Evolutionary conservation across 768 basidiomycete genomes (phyloP).

Genomic region (Lactarius psammicola): DNA sequence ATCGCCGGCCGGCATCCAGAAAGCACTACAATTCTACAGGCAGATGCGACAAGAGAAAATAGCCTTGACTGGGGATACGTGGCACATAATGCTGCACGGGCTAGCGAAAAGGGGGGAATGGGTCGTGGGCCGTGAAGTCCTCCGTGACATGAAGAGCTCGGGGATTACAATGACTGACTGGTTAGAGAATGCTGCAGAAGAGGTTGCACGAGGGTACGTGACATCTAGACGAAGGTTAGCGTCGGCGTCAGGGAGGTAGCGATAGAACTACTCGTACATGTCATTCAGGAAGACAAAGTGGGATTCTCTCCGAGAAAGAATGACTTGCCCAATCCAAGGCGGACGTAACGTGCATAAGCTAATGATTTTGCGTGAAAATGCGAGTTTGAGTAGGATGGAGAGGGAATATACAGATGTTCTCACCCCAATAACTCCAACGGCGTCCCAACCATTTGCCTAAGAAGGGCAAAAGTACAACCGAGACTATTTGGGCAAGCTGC

Average conservation of each 20-base stretch:
- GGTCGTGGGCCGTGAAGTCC: slow-evolving; percentile 57
- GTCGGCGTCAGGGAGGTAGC: background rate
- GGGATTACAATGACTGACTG: slow-evolving; percentile 49
- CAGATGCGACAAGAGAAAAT: slow-evolving; percentile 56
- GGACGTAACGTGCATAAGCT: slow-evolving; percentile 73
- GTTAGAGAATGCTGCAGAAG: slow-evolving; percentile 34
- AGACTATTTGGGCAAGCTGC: slow-evolving; percentile 78
- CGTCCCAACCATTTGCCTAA: slow-evolving; percentile 88
- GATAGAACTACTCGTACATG: slow-evolving; percentile 9
- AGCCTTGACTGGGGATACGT: slow-evolving; percentile 60
- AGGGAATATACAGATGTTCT: slow-evolving; percentile 33
- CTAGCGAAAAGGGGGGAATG: slow-evolving; percentile 57
- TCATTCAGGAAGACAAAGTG: slow-evolving; percentile 16
- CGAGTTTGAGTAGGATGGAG: background rate
- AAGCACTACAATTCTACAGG: slow-evolving; percentile 57
- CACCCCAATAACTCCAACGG: slow-evolving; percentile 84
- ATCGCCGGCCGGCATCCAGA: slow-evolving; percentile 48
- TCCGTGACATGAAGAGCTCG: slow-evolving; percentile 58
- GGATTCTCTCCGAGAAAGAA: slow-evolving; percentile 55
- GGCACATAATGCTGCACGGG: slow-evolving; percentile 72
- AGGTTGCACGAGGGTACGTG: slow-evolving; percentile 23
- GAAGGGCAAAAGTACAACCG: slow-evolving; percentile 79
- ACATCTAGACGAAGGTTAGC: slow-evolving; percentile 16
- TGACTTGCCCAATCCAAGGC: slow-evolving; percentile 57
- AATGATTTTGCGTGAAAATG: slow-evolving; percentile 18